Percentiles rank a stretch among this genome's conserved stretches.
Evolutionary conservation across 768 basidiomycete genomes (phyloP).

Genomic region (Chalciporus pseudorubinellus): DNA sequence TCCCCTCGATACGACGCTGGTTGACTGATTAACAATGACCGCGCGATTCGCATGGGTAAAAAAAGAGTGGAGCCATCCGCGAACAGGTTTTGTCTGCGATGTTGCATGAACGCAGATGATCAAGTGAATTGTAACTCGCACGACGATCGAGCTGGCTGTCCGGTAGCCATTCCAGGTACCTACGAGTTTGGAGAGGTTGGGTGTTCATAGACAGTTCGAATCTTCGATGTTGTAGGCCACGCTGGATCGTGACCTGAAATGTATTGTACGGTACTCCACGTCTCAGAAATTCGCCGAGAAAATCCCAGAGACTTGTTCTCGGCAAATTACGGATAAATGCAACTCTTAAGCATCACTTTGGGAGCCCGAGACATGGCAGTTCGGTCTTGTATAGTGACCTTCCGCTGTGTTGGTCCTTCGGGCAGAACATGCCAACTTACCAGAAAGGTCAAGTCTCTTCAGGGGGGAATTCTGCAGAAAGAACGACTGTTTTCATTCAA

Average conservation of each 20-base stretch:
- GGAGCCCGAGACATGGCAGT: too few relatives aligned
- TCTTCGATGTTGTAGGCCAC: constrained; percentile 3
- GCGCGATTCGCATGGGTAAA: neutral
- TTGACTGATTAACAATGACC: neutral
- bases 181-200: constrained; percentile 43
- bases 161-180: constrained; percentile 41
- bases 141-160: constrained; percentile 44
- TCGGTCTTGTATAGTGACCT: too few relatives aligned
- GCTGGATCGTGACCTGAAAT: constrained; percentile 16
- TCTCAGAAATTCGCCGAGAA: too few relatives aligned
- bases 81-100: constrained; percentile 48
- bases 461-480: too few relatives aligned
- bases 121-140: constrained; percentile 53
- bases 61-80: constrained; percentile 45
- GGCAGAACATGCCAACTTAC: too few relatives aligned
- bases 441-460: too few relatives aligned
- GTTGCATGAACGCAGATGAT: constrained; percentile 41
- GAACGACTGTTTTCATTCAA: too few relatives aligned
- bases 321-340: too few relatives aligned
- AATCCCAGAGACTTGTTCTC: too few relatives aligned
- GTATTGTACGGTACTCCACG: neutral
- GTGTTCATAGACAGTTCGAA: constrained; percentile 31
- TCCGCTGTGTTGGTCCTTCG: too few relatives aligned
- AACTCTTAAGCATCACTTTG: too few relatives aligned
- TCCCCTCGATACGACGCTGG: neutral